Evolutionary conservation across 2,329 filamentous ascomycete genomes (phyloP), one percentile per base, ranked within the genome.

Genomic region (Apiospora koreana): DNA sequence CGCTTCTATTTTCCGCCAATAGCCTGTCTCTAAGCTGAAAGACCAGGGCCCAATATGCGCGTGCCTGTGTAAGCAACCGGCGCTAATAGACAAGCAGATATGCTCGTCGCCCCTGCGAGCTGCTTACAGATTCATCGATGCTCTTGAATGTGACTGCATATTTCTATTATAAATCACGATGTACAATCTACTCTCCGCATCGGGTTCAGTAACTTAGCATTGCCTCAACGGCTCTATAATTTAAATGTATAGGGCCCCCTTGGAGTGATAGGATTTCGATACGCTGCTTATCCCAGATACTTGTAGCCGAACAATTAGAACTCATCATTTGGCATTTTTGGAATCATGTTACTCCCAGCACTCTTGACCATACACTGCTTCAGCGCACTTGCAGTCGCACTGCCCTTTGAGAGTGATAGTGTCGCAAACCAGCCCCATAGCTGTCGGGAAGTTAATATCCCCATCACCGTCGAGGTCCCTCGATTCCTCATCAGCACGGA

Each of bases 391-490:
- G 38, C 4, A 1, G 35, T n/a, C 3, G 38, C 64, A 8, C 38
- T 65, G 10, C 38, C 64, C 16, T n/a, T 3, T 1, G 18, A 7
- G 2, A 45, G 23, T 16, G 16, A 23, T 1, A n/a, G 0, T 41
- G 16, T n/a, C 38, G 9, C 10, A 18, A 43, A 0, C 10, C n/a
- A 41, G 38, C n/a, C 64, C 3, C 2, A 65, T n/a, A 14, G 2
- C 41, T 78, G 77, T 69, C 72, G 62, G 54, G 76, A 78, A 14
- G 25, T 79, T 21, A 68, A 73, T 10, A 75, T 79, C n/a, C 77
- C 77, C 18, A 65, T 79, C 42, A 72, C 73, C 12, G 74, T 79
- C 21, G 73, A 68, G 16, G 76, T 78, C 18, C 74, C 72, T 10
- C 75, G 77, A n/a, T 78, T 75, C 67, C 73, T 77, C 18, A 23